Evolutionary conservation across 768 basidiomycete species (phyloP).

Genomic region (Goffeauzyma gilvescens): DNA sequence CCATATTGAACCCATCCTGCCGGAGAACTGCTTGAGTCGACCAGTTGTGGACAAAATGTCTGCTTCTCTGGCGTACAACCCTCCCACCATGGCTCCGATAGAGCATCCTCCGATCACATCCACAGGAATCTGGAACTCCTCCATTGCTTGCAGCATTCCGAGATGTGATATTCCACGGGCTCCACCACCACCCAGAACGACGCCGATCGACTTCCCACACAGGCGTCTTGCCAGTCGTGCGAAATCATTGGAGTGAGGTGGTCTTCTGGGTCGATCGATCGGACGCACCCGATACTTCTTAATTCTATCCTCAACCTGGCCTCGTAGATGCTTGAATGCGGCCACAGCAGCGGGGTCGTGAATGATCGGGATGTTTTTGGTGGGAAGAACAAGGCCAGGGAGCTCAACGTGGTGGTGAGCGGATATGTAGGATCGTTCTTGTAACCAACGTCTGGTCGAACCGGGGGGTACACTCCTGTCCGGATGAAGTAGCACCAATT

Average conservation of each 20-base stretch:
- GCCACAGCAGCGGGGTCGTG: slow-evolving; percentile 73
- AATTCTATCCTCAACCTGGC: slow-evolving; percentile 73
- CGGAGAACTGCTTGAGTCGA: slow-evolving; percentile 74
- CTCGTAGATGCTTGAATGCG: slow-evolving; percentile 78
- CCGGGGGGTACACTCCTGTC: slow-evolving; percentile 75
- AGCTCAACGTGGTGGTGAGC: slow-evolving; percentile 84
- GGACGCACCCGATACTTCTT: slow-evolving; percentile 56
- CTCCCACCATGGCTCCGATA: slow-evolving; percentile 81
- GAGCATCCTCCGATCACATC: slow-evolving; percentile 68
- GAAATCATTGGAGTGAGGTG: slow-evolving; percentile 77
- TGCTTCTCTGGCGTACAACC: slow-evolving; percentile 83
- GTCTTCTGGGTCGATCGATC: slow-evolving; percentile 50
- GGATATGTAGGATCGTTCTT: slow-evolving; percentile 91
- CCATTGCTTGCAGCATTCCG: slow-evolving; percentile 77
- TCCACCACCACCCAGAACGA: slow-evolving; percentile 94
- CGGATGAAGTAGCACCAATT: slow-evolving; percentile 79
- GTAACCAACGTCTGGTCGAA: slow-evolving; percentile 73
- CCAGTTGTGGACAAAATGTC: slow-evolving; percentile 70
- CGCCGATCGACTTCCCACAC: slow-evolving; percentile 78
- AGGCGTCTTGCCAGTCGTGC: slow-evolving; percentile 72
- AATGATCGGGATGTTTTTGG: slow-evolving; percentile 37
- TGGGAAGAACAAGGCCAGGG: slow-evolving; percentile 35
- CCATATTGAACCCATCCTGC: slow-evolving; percentile 82
- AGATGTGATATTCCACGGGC: slow-evolving; percentile 70
- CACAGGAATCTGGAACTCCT: slow-evolving; percentile 79